Evolutionary conservation across 257 asterid genomes (phyloP).

Genomic region (Solanum chilense): DNA sequence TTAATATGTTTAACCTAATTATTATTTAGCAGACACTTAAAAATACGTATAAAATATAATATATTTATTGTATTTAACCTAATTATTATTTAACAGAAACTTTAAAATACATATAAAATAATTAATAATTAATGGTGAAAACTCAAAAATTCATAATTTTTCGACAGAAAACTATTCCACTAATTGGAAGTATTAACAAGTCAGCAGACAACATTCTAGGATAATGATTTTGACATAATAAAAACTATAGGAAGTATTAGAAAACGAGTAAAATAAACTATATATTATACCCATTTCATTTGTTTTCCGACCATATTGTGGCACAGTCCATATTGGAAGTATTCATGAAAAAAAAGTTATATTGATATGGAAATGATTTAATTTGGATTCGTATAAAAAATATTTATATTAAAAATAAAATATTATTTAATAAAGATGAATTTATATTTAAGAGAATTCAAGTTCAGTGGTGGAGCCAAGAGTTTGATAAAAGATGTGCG

Average conservation of each 20-base stretch:
- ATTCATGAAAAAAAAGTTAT: background rate
- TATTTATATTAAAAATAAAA: accelerated
- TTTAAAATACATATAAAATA: too few species aligned
- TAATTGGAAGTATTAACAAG: background rate
- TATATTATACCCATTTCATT: background rate
- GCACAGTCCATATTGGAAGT: background rate
- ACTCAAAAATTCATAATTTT: background rate
- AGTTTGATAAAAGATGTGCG: background rate
- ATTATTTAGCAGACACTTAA: too few species aligned
- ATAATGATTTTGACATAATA: background rate
- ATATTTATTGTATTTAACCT: background rate
- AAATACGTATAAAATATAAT: too few species aligned
- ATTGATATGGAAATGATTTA: too few species aligned
- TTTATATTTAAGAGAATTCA: too few species aligned
- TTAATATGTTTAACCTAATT: background rate
- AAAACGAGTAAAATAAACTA: background rate
- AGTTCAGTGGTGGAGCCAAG: background rate
- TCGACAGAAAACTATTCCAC: too few species aligned
- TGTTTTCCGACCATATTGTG: background rate
- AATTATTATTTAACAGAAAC: too few species aligned
- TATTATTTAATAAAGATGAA: accelerated
- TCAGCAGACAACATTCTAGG: background rate
- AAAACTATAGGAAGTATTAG: background rate
- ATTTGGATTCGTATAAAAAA: accelerated
- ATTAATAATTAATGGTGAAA: background rate